Conservation (phyloP, 208 protist species). For the Leptomonas seymouri region DNA sequence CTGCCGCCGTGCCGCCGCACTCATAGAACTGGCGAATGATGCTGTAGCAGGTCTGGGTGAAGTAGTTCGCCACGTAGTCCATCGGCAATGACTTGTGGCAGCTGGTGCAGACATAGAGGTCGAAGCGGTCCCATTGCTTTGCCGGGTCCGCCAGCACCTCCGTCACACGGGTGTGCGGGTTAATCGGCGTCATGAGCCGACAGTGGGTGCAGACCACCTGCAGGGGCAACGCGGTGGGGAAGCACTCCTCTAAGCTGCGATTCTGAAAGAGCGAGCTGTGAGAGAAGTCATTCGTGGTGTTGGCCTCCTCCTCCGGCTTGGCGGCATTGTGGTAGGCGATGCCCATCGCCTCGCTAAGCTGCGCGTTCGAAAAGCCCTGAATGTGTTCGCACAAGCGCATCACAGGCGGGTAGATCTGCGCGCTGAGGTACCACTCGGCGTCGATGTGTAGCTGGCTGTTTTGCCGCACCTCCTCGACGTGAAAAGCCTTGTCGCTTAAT, state of each 20-base stretch:
- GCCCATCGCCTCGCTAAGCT: conserved; percentile 89
- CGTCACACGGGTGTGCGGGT: conserved; percentile 79
- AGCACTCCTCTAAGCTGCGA: conserved; percentile 70
- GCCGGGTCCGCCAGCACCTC: conserved; percentile 46
- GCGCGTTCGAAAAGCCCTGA: conserved; percentile 79
- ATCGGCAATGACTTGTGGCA: conserved; percentile 60
- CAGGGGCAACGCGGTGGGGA: conserved; percentile 67
- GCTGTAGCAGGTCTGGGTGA: conserved; percentile 75
- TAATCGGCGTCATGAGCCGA: conserved; percentile 63
- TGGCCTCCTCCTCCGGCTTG: conserved; percentile 29
- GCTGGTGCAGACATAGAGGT: conserved; percentile 77
- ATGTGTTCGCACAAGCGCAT: conserved; percentile 95
- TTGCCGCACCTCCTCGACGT: conserved; percentile 87
- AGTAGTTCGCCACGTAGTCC: conserved; percentile 81
- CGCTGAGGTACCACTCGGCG: conserved; percentile 93
- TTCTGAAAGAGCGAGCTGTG: conserved; percentile 80
- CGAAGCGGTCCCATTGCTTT: conserved; percentile 42
- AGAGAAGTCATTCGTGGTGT: conserved; percentile 65
- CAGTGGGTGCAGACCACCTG: conserved; percentile 81
- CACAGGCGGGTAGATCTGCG: conserved; percentile 95
- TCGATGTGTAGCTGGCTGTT: conserved; percentile 77
- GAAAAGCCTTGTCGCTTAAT: conserved; percentile 75
- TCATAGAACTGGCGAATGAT: conserved; percentile 84
- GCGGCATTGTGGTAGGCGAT: conserved; percentile 49
- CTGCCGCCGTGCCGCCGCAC: conserved; percentile 58